Evolutionary conservation across 208 protist species (phyloP).

Genomic region (Trypanosoma scelopori): DNA sequence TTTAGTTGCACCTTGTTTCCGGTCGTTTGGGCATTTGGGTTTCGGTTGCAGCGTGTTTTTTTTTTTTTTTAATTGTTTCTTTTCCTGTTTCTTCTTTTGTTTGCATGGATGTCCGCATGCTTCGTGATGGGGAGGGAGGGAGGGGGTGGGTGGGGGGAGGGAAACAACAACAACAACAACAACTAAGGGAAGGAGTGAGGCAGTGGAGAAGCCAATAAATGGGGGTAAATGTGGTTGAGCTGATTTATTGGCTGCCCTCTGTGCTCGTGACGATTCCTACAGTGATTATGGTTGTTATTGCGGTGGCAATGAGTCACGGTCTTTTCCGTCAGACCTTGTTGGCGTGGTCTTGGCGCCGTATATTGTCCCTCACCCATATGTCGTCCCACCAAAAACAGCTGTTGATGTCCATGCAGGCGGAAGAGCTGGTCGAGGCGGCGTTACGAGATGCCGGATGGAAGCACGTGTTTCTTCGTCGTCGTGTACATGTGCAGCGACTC

Average conservation of each 20-base stretch:
- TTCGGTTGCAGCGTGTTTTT: not conserved
- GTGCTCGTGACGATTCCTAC: constrained; percentile 38
- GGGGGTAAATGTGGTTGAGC: constrained; percentile 22
- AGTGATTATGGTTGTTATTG: constrained; percentile 37
- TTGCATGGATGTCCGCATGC: constrained; percentile 1
- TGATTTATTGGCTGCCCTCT: constrained; percentile 33
- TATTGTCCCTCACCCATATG: constrained; percentile 41
- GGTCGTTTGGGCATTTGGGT: not conserved
- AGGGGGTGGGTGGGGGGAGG: no score
- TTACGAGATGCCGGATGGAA: constrained; percentile 76
- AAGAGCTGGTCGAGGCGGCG: constrained; percentile 62
- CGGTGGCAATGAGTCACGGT: constrained; percentile 42
- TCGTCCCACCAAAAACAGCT: constrained; percentile 38
- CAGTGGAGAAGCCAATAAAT: constrained; percentile 3
- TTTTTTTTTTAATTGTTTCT: no score
- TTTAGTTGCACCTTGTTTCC: constrained; percentile 11
- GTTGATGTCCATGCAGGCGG: constrained; percentile 64
- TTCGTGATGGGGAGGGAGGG: not conserved
- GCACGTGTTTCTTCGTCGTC: constrained; percentile 78
- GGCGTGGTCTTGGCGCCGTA: constrained; percentile 43
- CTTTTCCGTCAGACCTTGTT: constrained; percentile 48
- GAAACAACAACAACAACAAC: no score
- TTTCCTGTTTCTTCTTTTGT: constrained; percentile 10
- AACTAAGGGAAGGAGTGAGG: not conserved
- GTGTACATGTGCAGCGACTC: constrained; percentile 65